Evolutionary conservation across 139 green algal species (phyloP).

Genomic region (Mychonastes homosphaera): DNA sequence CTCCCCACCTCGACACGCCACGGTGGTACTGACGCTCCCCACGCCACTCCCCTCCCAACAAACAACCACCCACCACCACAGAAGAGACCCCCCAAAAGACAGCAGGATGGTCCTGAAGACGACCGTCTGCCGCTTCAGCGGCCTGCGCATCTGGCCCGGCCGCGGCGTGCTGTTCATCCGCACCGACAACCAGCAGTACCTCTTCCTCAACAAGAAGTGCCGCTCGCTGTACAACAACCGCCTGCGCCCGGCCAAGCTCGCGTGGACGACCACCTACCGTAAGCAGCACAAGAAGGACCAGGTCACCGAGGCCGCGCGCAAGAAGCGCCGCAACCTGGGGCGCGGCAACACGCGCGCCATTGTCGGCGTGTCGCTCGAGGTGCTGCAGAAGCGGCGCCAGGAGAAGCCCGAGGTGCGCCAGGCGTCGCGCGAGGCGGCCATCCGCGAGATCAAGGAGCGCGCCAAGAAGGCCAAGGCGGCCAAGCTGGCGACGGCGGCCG

Average conservation of each 20-base stretch:
- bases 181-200: constrained; percentile 83
- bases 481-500: constrained; percentile 41
- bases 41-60: no score
- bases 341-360: constrained; percentile 68
- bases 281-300: constrained; percentile 96
- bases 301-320: constrained; percentile 59
- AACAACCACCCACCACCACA: no score
- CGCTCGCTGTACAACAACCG: constrained; percentile 82
- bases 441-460: constrained; percentile 96
- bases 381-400: constrained; percentile 82
- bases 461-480: constrained; percentile 83
- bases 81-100: no score
- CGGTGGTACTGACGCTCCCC: no score
- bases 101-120: constrained; percentile 83
- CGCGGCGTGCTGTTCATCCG: constrained; percentile 84
- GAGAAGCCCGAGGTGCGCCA: constrained; percentile 85
- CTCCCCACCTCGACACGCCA: no score
- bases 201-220: constrained; percentile 95
- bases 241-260: constrained; percentile 90
- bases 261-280: constrained; percentile 86
- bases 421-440: constrained; percentile 77
- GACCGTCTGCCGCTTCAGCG: constrained; percentile 92
- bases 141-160: constrained; percentile 95
- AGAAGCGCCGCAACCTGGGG: constrained; percentile 70
- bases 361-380: constrained; percentile 75